Conservation (phyloP, 352 stramenopile species). For the Phytophthora vignae region DNA sequence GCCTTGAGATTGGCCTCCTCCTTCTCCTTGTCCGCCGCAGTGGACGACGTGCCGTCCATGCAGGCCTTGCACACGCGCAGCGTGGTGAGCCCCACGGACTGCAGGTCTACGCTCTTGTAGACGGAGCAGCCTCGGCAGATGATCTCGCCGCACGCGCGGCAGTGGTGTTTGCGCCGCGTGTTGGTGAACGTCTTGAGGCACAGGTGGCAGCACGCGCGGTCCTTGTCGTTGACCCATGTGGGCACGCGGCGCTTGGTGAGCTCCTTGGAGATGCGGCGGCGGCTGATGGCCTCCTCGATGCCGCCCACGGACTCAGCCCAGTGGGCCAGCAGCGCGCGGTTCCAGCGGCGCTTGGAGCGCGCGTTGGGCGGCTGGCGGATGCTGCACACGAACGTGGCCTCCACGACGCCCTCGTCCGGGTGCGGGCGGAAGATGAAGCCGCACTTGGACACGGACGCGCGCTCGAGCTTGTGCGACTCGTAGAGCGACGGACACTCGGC, state of each 20-base stretch:
- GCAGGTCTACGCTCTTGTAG: slow-evolving; percentile 81
- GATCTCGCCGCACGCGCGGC: slow-evolving; percentile 84
- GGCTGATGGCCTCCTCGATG: slow-evolving; percentile 76
- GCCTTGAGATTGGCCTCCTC: slow-evolving; percentile 35
- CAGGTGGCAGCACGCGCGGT: slow-evolving; percentile 83
- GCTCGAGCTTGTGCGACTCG: slow-evolving; percentile 78
- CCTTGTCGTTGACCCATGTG: slow-evolving; percentile 85
- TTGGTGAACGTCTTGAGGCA: slow-evolving; percentile 87
- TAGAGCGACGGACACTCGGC: slow-evolving; percentile 73
- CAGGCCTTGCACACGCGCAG: slow-evolving; percentile 83
- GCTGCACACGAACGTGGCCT: slow-evolving; percentile 83
- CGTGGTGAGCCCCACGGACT: slow-evolving; percentile 75
- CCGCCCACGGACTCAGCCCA: slow-evolving; percentile 73
- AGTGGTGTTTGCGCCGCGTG: slow-evolving; percentile 83
- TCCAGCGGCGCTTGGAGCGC: slow-evolving; percentile 61
- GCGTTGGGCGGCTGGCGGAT: slow-evolving; percentile 79
- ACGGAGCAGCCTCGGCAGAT: slow-evolving; percentile 85
- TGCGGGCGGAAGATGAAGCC: slow-evolving; percentile 78
- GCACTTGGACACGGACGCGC: slow-evolving; percentile 80
- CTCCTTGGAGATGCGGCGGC: slow-evolving; percentile 77
- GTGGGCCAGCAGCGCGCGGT: slow-evolving; percentile 71
- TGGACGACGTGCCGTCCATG: slow-evolving; percentile 65
- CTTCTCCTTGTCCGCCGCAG: slow-evolving; percentile 20
- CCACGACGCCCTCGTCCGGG: slow-evolving; percentile 62
- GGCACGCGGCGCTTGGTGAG: slow-evolving; percentile 74